Conservation (phyloP, 148 eudicot species). For the Arbutus unedo region DNA sequence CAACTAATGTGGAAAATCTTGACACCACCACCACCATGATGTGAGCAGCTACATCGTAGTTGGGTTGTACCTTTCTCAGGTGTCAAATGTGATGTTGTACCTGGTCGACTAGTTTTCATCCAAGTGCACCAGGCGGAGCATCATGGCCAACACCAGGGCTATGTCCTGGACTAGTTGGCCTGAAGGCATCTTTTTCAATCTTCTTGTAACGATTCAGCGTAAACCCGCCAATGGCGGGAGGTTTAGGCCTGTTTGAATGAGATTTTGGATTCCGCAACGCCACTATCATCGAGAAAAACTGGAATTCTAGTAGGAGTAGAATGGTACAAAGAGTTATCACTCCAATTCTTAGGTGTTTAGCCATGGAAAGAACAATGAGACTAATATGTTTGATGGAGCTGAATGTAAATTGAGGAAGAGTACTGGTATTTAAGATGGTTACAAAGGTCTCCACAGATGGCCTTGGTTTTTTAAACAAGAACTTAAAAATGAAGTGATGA, state of each 20-base stretch:
- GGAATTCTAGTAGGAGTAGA: slow-evolving; percentile 18
- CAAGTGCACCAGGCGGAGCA: slow-evolving; percentile 36
- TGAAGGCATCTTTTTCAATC: slow-evolving; percentile 34
- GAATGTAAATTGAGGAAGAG: slow-evolving; percentile 1
- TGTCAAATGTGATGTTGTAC: no score
- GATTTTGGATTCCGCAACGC: slow-evolving; percentile 21
- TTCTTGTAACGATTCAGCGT: slow-evolving; percentile 35
- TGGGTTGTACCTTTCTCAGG: no score
- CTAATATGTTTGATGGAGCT: background rate
- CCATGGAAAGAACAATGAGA: slow-evolving; percentile 15
- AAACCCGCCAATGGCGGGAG: slow-evolving; percentile 11
- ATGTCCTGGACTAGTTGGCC: slow-evolving; percentile 52
- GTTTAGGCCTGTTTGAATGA: slow-evolving; percentile 3
- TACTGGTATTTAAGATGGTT: slow-evolving; percentile 34
- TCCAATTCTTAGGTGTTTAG: slow-evolving; percentile 7
- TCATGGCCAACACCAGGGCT: slow-evolving; percentile 58
- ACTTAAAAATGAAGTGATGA: background rate
- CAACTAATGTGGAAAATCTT: background rate
- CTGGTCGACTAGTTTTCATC: background rate
- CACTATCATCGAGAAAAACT: background rate
- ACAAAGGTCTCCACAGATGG: slow-evolving; percentile 13
- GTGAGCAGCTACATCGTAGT: background rate
- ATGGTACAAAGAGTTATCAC: slow-evolving; percentile 3
- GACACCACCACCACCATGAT: background rate
- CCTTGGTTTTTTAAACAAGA: slow-evolving; percentile 1